Evolutionary conservation across 2,329 filamentous ascomycete species (phyloP), one percentile per base, ranked within the genome.

Genomic region (Trichoderma afroharzianum): DNA sequence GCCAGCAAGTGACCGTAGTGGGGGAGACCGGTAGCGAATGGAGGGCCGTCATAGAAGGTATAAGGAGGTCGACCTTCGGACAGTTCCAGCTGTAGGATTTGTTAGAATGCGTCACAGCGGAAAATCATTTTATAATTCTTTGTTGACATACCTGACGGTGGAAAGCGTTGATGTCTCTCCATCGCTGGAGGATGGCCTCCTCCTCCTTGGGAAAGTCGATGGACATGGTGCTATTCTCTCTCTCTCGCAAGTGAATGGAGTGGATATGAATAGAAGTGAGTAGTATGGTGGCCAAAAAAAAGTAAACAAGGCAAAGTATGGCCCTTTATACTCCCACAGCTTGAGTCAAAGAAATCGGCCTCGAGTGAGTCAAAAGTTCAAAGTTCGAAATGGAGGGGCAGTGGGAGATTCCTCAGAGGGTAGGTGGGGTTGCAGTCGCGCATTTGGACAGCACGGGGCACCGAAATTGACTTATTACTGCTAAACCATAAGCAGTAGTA

Each of bases 171-270:
- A 97, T 96, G 80, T 96, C 93, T 80, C 91, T 92, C 96, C 95
- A 99, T 84, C 90, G 88, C 80, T 91, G 86, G 81, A 98, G 90
- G 81, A 95, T 88, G 74, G 86, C 88, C 85, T 97, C 92, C 87
- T 98, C 95, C 83, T 96, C 93, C 82, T 93, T 92, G 71, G 95
- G 92, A 82, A 98, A 98, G 83, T 95, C 90, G 85, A 98, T 95
- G 79, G 92, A 93, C 92, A 95, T 94, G 76, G 74, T 81, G 75
- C 75, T 73, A 28, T 28, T 53, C 67, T 63, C 28, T 55, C 68
- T 70, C 57, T 53, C 15, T 58, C 67, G 6, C 58, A 32, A 55
- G 30, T 24, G 32, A 24, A 50, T 15, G 33, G 14, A 57, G 24
- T 39, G 12, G 28, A 30, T 55, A 55, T 15, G 30, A 57, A 59